Evolutionary conservation across 2,329 filamentous ascomycete genomes (phyloP), one percentile per base, ranked within the genome.

Genomic region (Sarocladium kiliense): DNA sequence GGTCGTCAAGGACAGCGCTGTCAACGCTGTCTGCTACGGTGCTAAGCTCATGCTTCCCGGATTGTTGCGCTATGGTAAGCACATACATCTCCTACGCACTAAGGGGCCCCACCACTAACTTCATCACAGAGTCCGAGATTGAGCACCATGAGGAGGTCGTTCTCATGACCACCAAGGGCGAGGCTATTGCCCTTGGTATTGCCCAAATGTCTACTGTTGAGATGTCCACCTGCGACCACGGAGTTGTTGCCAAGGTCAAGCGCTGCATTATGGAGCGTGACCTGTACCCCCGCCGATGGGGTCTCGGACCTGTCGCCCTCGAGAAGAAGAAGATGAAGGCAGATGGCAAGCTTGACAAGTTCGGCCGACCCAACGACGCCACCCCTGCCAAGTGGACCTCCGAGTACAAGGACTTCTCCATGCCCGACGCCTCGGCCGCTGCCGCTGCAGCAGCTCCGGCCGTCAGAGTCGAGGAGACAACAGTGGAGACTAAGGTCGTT

Each of bases 301-400:
- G 94, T 62, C 84, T 97, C 68, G 94, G 94, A 59, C 93, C 94
- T 54, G 87, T 93, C 58, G 94, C 94, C 51, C 77, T 88, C 50
- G 91, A 97, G 82, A 99, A 99, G 86, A 99, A 99, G 88, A 97
- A 97, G 85, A 86, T 99, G 80, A 97, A 97, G 85, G 90, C 92
- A 54, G 89, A 91, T 63, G 94, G 94, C 73, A 96, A 97, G 77
- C 87, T 99, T 58, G 94, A 99, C 80, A 99, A 99, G 86, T 97
- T 85, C 65, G 94, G 94, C 63, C 87, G 92, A 57, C 74, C 89
- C 65, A 99, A 97, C 73, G 93, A 97, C 71, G 85, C 86, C 61
- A 99, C 94, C 4, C 94, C 94, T 25, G 85, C 91, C 65, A 90
- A 94, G 75, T 99, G 94, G 94, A 91, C 89, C 64, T 76, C 82